Evolutionary conservation across 768 basidiomycete genomes (phyloP), one percentile per base, ranked within the genome.

Genomic region (Pisolithus albus): DNA sequence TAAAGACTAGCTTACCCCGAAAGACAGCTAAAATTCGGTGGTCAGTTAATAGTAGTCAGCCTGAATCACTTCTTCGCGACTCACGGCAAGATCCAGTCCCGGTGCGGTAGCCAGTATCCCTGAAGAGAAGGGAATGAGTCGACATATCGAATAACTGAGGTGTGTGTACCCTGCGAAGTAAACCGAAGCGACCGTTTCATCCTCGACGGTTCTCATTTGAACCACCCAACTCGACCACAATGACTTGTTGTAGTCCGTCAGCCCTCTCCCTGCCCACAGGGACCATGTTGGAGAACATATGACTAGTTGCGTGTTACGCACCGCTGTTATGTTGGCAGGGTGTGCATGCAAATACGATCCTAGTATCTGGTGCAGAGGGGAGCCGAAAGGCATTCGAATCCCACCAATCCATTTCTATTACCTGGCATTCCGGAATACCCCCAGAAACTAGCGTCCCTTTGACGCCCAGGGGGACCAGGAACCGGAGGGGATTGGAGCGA

Each of bases 281-380:
- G 43, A 24, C n/a, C 15, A 10, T 21, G 15, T 23, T 16, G 23
- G 43, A 44, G 50, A 30, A 13, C 39, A 7, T 21, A 43, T 43
- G 7, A 26, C 9, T 11, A 42, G 13, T 15, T 19, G 15, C 7
- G 5, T 13, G 40, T 15, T 16, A 57, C 64, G 15, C 43, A 74
- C 74, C 72, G 44, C 71, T 74, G 32, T 58, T 67, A 53, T 75
- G 74, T 50, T 75, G 74, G 4, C 73, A 71, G 1, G 74, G 74
- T 15, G 43, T 44, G 24, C 43, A 44, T 28, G 43, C 21, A 28
- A 44, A 28, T 16, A 72, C 74, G 60, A 97, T 87, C 52, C 72
- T 63, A 6, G 84, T 73, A 56, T 82, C 64, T 2, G 88, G 84
- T 5, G 92, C 75, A 5, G 73, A 70, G 3, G 81, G 74, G 23